Evolutionary conservation across 2,329 filamentous ascomycete genomes (phyloP).

Genomic region (Phoma sp.): DNA sequence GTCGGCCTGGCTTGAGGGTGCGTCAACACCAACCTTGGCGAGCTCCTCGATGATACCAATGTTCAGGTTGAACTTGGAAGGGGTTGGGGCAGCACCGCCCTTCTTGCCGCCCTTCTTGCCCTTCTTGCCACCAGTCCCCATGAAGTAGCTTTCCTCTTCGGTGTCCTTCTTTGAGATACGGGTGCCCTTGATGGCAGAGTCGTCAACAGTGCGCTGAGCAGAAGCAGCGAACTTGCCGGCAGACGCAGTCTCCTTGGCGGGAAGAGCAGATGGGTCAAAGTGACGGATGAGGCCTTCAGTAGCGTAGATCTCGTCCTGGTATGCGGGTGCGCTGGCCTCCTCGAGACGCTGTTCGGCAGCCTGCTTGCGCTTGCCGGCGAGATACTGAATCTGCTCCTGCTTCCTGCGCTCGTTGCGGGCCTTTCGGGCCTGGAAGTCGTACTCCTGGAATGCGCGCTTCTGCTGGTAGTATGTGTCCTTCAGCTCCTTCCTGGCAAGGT

Average conservation of each 20-base stretch:
- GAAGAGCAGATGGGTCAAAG: conserved; percentile 77
- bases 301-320: conserved; percentile 88
- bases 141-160: conserved; percentile 84
- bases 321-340: conserved; percentile 85
- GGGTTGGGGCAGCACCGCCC: conserved; percentile 66
- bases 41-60: conserved; percentile 93
- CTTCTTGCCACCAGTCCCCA: conserved; percentile 77
- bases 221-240: conserved; percentile 77
- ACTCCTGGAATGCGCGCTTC: conserved; percentile 82
- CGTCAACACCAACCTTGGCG: conserved; percentile 81
- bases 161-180: conserved; percentile 86
- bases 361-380: conserved; percentile 77
- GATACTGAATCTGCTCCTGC: conserved; percentile 78
- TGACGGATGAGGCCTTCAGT: conserved; percentile 87
- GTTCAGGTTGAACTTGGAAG: conserved; percentile 80
- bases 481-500: conserved; percentile 78
- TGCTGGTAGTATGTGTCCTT: conserved; percentile 88
- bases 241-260: conserved; percentile 67
- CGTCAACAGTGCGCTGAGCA: conserved; percentile 83
- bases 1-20: conserved; percentile 85
- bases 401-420: conserved; percentile 78
- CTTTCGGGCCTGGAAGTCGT: conserved; percentile 83
- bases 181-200: conserved; percentile 83
- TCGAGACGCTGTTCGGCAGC: conserved; percentile 78
- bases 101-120: conserved; percentile 89